A percentile compares a stretch with the other conserved stretches of the same genome.
These are phyloP conservation scores for Globisporangium iwayamae DNA, from an alignment of 352 stramenopile genomes.

Conservation along the genomic window DNA sequence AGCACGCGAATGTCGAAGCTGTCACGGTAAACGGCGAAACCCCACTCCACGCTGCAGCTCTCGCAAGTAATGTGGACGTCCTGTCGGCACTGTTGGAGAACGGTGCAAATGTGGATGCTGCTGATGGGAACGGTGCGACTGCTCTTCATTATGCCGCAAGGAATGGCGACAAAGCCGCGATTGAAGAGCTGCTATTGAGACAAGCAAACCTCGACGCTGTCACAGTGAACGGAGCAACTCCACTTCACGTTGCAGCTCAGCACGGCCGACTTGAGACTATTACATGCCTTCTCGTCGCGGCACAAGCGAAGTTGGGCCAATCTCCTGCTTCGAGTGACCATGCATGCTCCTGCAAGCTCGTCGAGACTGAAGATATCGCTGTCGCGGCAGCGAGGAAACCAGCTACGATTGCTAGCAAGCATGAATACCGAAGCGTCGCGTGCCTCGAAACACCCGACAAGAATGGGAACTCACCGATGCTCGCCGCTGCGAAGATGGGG, in stretches of 20 bases:
- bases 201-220: background rate
- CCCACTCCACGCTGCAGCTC: background rate
- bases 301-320: background rate
- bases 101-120: background rate
- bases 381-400: too few species aligned
- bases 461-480: background rate
- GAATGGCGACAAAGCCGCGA: background rate
- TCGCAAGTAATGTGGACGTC: background rate
- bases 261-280: background rate
- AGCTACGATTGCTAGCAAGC: too few species aligned
- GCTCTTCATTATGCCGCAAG: background rate
- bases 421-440: too few species aligned
- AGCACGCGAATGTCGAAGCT: background rate
- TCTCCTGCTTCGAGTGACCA: background rate
- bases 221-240: background rate
- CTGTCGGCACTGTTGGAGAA: background rate
- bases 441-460: background rate
- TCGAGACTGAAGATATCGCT: too few species aligned
- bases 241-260: background rate
- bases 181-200: background rate
- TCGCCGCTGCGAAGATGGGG: background rate
- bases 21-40: background rate
- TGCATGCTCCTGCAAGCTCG: too few species aligned
- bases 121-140: background rate
- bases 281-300: background rate